Evolutionary conservation across 495 filamentous ascomycete species (phyloP), one percentile per base, ranked within the genome.

Genomic region (Neurospora africana): DNA sequence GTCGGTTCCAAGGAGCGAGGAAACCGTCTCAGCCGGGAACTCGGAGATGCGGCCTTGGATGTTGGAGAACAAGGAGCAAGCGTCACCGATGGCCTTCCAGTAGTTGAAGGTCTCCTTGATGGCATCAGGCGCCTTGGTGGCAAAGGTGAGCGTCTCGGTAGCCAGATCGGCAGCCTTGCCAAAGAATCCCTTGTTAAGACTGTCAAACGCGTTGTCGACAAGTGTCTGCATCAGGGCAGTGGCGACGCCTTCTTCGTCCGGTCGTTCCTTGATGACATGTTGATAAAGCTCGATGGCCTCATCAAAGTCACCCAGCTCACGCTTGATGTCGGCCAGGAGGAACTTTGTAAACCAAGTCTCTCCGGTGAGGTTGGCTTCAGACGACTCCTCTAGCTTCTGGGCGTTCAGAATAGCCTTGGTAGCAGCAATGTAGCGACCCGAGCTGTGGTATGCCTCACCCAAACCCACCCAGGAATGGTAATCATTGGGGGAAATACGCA

Each of bases 401-500:
- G 95, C 94, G 76, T 94, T 89, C 68, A 91, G 83, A 73, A 98
- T 95, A 21, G 95, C 92, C 78, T 94, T 95, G n/a, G 90, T 92
- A 1, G 95, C 94, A 13, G 95, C 93, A 72, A 96, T 91, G 74
- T 95, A 97, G 72, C 94, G 85, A 10, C 95, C 95, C 13, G 94
- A 97, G 72, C 94, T 93, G 77, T 97, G 92, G 77, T 99, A 98
- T 76, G 92, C 93, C 82, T 99, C 95, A 17, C 95, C 95, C 11
- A 99, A 86, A 13, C 95, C 96, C 21, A 99, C 91, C 91, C 95
- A 99, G 13, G 92, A 94, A 79, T 98, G 89, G 75, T 98, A 98
- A 75, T 97, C 93, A 44, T 87, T 82, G 4, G 95, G 93, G 6
- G 90, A 86, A 44, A 94, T 91, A 68, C 95, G 84, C 19, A 98